Evolutionary conservation across 2,329 filamentous ascomycete species (phyloP), one percentile per base, ranked within the genome.

Genomic region (Gremmenia infestans): DNA sequence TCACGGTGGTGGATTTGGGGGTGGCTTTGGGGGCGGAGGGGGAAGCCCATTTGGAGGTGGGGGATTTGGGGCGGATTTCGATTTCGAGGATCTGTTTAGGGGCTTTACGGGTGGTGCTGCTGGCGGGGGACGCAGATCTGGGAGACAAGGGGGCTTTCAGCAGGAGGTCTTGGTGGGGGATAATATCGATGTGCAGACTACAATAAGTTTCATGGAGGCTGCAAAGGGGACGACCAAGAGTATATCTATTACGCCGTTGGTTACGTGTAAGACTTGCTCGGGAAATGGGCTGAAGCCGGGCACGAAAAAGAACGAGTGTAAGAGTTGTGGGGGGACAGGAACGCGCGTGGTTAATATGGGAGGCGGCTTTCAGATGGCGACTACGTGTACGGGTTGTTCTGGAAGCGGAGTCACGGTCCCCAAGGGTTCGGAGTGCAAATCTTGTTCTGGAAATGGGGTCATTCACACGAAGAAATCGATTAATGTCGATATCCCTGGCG

Each of bases 341-440:
- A 89, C 88, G 39, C 81, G 89, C 55, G 86, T 97, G 49, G 91
- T 96, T 72, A 87, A 91, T 68, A 88, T 97, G 81, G 86, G 90
- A 65, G 91, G 91, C 53, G 92, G 91, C 23, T 97, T 99, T 75
- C 93, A 97, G 75, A 93, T 99, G 87, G 90, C 89, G 4, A 90
- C 89, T 59, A 95, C 91, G 1, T 99, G 94, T 72, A 79, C 82
- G 19, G 76, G 83, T 37, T 99, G 94, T 71, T 86, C 85, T 51
- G 94, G 94, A 3, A 85, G 82, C 46, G 94, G 94, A 48, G 77
- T 86, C 52, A 79, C 81, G 2, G 87, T 91, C 36, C 91, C 94
- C 2, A 83, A 81, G 64, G 91, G 91, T 46, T 87, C 85, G 11
- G 89, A 95, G 68, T 99, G 94, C 73, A 78, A 79, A 56, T 81